Percentiles rank a stretch among this genome's conserved stretches.
Conservation (phyloP, 495 filamentous ascomycete species). For the Lindgomyces ingoldianus region DNA sequence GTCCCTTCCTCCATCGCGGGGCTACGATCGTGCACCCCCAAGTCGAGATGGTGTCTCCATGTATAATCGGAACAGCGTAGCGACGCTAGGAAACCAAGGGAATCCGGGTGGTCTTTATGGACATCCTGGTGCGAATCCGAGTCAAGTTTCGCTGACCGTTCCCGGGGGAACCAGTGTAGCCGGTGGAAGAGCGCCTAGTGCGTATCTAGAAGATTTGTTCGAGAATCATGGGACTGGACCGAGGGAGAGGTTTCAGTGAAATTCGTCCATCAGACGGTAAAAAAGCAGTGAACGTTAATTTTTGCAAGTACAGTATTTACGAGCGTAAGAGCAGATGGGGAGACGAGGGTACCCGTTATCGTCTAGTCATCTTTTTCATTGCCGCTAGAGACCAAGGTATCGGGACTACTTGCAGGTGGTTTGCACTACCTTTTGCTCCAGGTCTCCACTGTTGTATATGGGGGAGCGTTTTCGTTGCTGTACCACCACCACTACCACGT, state of each 20-base stretch:
- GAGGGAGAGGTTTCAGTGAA: slow-evolving; percentile 34
- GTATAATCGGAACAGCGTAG: slow-evolving; percentile 33
- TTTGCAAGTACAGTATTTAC: too few relatives aligned
- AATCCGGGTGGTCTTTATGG: slow-evolving; percentile 40
- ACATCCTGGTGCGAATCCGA: slow-evolving; percentile 58
- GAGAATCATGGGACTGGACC: slow-evolving; percentile 59
- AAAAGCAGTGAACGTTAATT: too few relatives aligned
- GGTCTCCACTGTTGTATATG: too few relatives aligned
- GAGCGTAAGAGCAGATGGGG: too few relatives aligned
- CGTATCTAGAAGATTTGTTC: slow-evolving; percentile 90
- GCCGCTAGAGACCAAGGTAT: too few relatives aligned
- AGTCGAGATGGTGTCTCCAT: slow-evolving; percentile 41
- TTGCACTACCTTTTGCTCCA: too few relatives aligned
- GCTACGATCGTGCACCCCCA: slow-evolving; percentile 43
- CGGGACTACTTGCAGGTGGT: too few relatives aligned
- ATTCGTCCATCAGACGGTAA: not conserved
- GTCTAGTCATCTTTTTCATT: too few relatives aligned
- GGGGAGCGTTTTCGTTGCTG: too few relatives aligned
- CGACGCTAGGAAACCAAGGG: slow-evolving; percentile 31
- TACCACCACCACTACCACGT: too few relatives aligned
- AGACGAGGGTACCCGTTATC: too few relatives aligned
- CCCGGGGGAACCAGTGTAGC: slow-evolving; percentile 59
- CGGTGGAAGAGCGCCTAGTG: slow-evolving; percentile 75
- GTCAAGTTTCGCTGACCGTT: slow-evolving; percentile 66
- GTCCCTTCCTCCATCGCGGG: slow-evolving; percentile 40